phyloP scores from a whole-genome alignment of 768 basidiomycete species.

The Xerocomus brunneocitrinus region DNA sequence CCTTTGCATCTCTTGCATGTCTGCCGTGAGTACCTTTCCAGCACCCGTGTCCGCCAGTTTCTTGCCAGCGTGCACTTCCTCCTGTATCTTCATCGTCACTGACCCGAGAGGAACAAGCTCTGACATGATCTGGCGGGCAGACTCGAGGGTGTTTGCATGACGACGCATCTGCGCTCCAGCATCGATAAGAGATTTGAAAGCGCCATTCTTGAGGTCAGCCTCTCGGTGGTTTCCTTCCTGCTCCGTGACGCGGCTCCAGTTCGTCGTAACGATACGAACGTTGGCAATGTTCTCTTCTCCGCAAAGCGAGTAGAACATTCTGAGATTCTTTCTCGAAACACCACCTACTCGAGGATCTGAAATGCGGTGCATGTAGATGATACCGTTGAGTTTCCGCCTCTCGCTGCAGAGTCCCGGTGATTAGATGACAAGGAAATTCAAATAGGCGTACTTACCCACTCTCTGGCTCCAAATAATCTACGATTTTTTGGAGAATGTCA shows the following conservation, averaged over 20 bases:
- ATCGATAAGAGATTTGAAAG: constrained; percentile 31
- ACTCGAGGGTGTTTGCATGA: constrained; percentile 34
- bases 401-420: not conserved
- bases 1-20: constrained; percentile 23
- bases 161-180: constrained; percentile 37
- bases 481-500: constrained; percentile 19
- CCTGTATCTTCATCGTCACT: constrained; percentile 41
- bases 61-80: constrained; percentile 40
- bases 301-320: constrained; percentile 43
- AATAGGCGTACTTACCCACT: not conserved
- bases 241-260: constrained; percentile 36
- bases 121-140: constrained; percentile 39
- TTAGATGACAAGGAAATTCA: not conserved
- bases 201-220: constrained; percentile 31
- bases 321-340: constrained; percentile 32
- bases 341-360: constrained; percentile 30
- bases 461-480: not conserved
- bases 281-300: constrained; percentile 39
- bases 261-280: constrained; percentile 44
- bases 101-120: constrained; percentile 34
- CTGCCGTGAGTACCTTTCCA: constrained; percentile 39
- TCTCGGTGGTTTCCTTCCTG: constrained; percentile 25
- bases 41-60: constrained; percentile 45
- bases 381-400: constrained; percentile 32
- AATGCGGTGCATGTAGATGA: constrained; percentile 47